A percentile compares a stretch with the other conserved stretches of the same genome.
Conservation (phyloP, 192 early-diverging fungal genomes). For the Glomus cerebriforme region DNA sequence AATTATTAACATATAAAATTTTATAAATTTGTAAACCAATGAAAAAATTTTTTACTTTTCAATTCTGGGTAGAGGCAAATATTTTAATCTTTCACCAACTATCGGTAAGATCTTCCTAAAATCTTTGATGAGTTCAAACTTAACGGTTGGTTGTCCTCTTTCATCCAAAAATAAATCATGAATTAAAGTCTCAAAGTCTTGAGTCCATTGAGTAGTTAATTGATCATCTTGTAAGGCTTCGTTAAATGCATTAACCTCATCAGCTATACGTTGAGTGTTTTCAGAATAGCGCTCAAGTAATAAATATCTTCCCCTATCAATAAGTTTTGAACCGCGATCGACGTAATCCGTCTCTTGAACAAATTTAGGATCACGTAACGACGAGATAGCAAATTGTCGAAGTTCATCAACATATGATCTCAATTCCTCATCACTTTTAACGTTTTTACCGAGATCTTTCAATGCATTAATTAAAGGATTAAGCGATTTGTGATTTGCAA, state of each 20-base stretch:
- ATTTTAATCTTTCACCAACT: slow-evolving; percentile 48
- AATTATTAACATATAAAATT: not conserved
- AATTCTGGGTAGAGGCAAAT: slow-evolving; percentile 53
- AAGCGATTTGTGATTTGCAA: slow-evolving; percentile 51
- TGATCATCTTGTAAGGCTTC: slow-evolving; percentile 42
- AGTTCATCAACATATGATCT: slow-evolving; percentile 37
- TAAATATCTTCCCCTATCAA: slow-evolving; percentile 38
- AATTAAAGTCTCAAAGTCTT: slow-evolving; percentile 41
- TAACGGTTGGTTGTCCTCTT: slow-evolving; percentile 49
- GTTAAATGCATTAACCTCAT: slow-evolving; percentile 37
- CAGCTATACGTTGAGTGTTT: slow-evolving; percentile 36
- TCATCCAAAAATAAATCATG: slow-evolving; percentile 55
- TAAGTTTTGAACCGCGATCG: slow-evolving; percentile 34
- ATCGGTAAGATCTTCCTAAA: slow-evolving; percentile 44
- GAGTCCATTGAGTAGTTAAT: slow-evolving; percentile 37
- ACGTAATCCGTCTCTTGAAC: slow-evolving; percentile 37
- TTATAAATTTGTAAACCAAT: too few species aligned
- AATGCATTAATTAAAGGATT: slow-evolving; percentile 44
- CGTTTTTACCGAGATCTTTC: slow-evolving; percentile 36
- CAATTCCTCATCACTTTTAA: slow-evolving; percentile 45
- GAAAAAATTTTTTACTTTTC: slow-evolving; percentile 38
- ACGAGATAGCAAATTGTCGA: slow-evolving; percentile 38
- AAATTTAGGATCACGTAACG: slow-evolving; percentile 44
- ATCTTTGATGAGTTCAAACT: slow-evolving; percentile 54
- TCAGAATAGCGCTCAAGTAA: slow-evolving; percentile 40